Evolutionary conservation across 2,329 filamentous ascomycete species (phyloP).

Genomic region (Akanthomyces muscarius): DNA sequence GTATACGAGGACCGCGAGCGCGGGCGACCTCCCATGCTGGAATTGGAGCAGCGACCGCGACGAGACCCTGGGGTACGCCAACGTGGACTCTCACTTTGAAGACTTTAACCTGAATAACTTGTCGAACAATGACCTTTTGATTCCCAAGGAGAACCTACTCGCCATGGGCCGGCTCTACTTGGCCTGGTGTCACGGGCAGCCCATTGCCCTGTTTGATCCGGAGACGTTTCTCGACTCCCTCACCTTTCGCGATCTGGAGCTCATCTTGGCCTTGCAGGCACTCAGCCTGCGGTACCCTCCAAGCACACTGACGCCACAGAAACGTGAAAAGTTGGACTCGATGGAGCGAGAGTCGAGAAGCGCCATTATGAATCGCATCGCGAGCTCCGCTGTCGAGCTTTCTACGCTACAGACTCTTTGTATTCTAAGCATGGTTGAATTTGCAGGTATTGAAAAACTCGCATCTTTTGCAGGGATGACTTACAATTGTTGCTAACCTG

Average conservation of each 20-base stretch:
- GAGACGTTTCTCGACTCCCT: constrained; percentile 38
- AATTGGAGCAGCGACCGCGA: constrained; percentile 6
- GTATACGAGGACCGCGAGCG: constrained; percentile 11
- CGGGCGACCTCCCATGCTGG: constrained; percentile 15
- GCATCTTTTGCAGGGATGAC: neutral
- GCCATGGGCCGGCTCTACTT: constrained; percentile 36
- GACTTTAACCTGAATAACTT: neutral
- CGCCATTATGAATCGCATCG: constrained; percentile 31
- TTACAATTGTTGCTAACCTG: too few relatives aligned
- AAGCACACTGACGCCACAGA: constrained; percentile 18
- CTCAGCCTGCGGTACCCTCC: constrained; percentile 40
- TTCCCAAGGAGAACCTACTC: constrained; percentile 17
- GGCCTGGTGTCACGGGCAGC: constrained; percentile 46
- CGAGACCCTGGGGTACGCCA: neutral
- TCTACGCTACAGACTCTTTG: constrained; percentile 37
- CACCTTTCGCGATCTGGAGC: constrained; percentile 32
- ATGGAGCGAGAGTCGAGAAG: constrained; percentile 21
- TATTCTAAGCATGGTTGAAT: constrained; percentile 35
- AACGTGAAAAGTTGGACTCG: constrained; percentile 13
- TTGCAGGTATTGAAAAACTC: constrained; percentile 27
- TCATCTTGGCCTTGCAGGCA: constrained; percentile 35
- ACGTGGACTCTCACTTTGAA: neutral
- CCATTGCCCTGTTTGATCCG: constrained; percentile 43
- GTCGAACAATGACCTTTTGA: neutral
- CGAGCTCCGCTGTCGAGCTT: constrained; percentile 33